Conservation (phyloP, 306 rosid genomes). For the Phaseolus lunatus region DNA sequence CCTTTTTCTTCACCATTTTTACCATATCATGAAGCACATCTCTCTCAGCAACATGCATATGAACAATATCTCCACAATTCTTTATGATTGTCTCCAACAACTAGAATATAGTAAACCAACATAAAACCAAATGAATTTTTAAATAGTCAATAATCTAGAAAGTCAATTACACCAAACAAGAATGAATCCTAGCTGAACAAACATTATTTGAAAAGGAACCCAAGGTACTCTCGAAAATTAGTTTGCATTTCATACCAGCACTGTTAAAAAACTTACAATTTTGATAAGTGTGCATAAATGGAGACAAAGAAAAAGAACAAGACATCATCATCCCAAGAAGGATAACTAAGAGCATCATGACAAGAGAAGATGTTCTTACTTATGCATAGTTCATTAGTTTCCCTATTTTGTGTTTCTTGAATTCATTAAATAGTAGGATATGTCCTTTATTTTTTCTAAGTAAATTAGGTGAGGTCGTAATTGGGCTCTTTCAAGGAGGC, state of each 20-base stretch:
- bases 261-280: background rate
- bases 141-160: background rate
- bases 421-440: no score
- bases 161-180: constrained; percentile 24
- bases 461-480: no score
- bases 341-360: no score
- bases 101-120: constrained; percentile 64
- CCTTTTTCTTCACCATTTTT: constrained; percentile 93
- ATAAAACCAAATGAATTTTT: constrained; percentile 52
- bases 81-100: constrained; percentile 91
- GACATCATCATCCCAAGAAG: no score
- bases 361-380: no score
- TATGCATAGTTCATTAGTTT: no score
- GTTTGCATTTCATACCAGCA: constrained; percentile 14
- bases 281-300: no score
- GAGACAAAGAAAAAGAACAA: no score
- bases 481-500: no score
- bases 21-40: constrained; percentile 96
- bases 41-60: constrained; percentile 98
- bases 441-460: no score
- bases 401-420: no score
- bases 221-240: constrained; percentile 7
- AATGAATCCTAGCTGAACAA: constrained; percentile 21
- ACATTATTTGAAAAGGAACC: background rate
- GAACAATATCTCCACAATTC: constrained; percentile 98